Evolutionary conservation across 306 rosid species (phyloP).

Genomic region (Cucumis cinereus): DNA sequence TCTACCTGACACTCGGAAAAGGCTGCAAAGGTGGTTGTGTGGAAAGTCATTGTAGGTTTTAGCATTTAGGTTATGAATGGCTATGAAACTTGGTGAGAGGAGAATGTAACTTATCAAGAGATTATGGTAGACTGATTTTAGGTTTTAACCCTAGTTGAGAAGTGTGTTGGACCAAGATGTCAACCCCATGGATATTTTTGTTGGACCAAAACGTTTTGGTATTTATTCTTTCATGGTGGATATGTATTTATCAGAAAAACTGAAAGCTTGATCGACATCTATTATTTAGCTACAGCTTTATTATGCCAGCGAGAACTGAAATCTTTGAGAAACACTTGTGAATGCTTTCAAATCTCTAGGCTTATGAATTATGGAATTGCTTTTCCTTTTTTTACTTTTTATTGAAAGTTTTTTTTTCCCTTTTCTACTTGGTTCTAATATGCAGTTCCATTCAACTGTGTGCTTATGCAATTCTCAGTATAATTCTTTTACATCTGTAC

Average conservation of each 20-base stretch:
- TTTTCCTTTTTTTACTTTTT: background rate
- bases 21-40: background rate
- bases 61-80: background rate
- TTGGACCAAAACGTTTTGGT: background rate
- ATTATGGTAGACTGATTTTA: background rate
- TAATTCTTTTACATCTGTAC: background rate
- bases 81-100: background rate
- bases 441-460: background rate
- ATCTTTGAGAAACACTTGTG: background rate
- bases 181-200: background rate
- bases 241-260: background rate
- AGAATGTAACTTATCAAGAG: background rate
- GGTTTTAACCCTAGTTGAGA: background rate
- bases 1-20: background rate
- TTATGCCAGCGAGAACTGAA: background rate
- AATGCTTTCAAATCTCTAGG: background rate
- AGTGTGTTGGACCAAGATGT: background rate
- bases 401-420: background rate
- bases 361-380: background rate
- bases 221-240: background rate
- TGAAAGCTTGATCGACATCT: background rate
- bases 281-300: background rate
- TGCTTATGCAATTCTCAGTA: background rate
- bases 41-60: background rate
- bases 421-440: background rate